Conservation (phyloP, 257 asterid species). For the Fraxinus cuspidata region DNA sequence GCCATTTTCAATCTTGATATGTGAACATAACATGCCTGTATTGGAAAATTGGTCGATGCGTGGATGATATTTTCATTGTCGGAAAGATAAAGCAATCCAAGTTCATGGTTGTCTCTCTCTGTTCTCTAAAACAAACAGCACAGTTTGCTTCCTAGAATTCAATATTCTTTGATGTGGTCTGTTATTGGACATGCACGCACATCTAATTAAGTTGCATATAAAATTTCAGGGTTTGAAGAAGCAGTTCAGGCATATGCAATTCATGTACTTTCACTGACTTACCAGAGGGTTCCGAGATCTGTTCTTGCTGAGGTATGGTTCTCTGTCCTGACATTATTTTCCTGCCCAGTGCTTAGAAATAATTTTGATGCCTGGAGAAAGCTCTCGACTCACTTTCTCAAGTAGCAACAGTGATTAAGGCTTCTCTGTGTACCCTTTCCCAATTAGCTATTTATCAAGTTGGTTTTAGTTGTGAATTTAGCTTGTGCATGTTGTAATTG, state of each 20-base stretch:
- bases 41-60: neutral
- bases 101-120: neutral
- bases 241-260: conserved; percentile 84
- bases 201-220: neutral
- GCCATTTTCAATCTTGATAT: neutral
- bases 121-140: neutral
- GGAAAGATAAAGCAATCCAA: neutral
- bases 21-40: neutral
- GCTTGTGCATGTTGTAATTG: neutral
- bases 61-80: no score
- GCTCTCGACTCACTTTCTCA: neutral
- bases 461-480: neutral
- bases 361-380: neutral
- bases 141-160: neutral
- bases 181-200: neutral
- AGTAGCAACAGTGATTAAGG: neutral
- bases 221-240: conserved; percentile 75
- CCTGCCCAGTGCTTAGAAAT: neutral
- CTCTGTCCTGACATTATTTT: conserved; percentile 18
- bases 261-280: conserved; percentile 80
- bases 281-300: conserved; percentile 64
- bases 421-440: no score
- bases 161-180: neutral
- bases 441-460: no score
- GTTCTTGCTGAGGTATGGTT: conserved; percentile 85